These are phyloP conservation scores for Malassezia equina DNA, from an alignment of 1,284 basidiomycete species.

Conservation along the genomic window DNA sequence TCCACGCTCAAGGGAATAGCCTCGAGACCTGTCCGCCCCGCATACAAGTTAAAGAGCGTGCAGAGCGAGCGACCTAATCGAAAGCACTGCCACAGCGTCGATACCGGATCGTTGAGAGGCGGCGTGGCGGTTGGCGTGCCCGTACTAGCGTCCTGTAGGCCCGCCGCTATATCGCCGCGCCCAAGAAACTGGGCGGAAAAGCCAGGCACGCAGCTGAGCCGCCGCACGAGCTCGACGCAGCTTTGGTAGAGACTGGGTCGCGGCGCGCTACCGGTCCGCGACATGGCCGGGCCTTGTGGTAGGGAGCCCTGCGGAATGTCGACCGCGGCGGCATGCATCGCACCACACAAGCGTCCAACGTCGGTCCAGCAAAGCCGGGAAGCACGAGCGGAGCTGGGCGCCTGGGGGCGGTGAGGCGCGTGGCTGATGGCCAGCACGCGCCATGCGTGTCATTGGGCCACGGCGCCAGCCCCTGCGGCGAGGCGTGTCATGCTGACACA, in stretches of 20 bases:
- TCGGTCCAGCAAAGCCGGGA: background rate
- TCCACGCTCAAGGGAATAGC: slow-evolving; percentile 54
- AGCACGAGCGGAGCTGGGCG: background rate
- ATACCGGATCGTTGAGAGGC: slow-evolving; percentile 55
- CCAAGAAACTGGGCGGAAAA: slow-evolving; percentile 41
- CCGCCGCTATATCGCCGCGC: slow-evolving; percentile 3
- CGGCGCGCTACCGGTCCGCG: background rate
- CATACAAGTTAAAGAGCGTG: slow-evolving; percentile 70
- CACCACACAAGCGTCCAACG: background rate
- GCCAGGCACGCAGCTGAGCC: slow-evolving; percentile 49
- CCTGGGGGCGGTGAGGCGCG: background rate
- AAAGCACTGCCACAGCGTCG: slow-evolving; percentile 86
- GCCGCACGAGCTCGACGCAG: slow-evolving; percentile 46
- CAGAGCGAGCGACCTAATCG: slow-evolving; percentile 85
- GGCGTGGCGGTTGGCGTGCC: slow-evolving; percentile 2
- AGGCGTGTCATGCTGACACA: background rate
- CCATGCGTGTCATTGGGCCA: background rate
- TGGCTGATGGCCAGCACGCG: background rate
- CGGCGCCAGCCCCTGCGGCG: background rate
- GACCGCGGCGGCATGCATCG: background rate
- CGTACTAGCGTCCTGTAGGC: slow-evolving; percentile 2
- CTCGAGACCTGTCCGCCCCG: slow-evolving; percentile 56
- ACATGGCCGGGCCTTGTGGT: background rate
- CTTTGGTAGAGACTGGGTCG: slow-evolving; percentile 48
- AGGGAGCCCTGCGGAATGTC: background rate